Conservation (phyloP, 768 basidiomycete species). For the Gymnopilus dilepis region DNA sequence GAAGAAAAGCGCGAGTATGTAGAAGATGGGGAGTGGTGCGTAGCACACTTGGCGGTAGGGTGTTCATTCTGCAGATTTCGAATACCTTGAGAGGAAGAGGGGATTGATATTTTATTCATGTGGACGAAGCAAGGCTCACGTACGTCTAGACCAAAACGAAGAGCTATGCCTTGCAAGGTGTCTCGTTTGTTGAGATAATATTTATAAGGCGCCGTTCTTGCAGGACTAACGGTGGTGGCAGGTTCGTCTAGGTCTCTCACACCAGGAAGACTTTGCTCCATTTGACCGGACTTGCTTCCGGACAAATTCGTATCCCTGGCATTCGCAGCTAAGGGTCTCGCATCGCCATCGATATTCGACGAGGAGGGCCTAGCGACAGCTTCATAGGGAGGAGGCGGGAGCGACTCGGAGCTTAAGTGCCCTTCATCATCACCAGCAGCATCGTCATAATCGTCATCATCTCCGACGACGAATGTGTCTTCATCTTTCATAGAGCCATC, state of each 20-base stretch:
- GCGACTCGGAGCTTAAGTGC: neutral
- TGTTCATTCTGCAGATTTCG: conserved; percentile 68
- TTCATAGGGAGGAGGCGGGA: conserved; percentile 20
- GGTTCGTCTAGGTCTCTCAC: neutral
- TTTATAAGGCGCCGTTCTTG: conserved; percentile 31
- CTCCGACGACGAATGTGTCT: conserved; percentile 69
- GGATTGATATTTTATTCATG: conserved; percentile 4
- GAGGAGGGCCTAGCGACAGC: neutral
- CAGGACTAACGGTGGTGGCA: too few species aligned
- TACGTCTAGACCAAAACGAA: conserved; percentile 67
- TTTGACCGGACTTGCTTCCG: neutral
- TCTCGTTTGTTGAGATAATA: conserved; percentile 64
- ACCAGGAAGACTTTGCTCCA: neutral
- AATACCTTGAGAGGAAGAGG: conserved; percentile 47
- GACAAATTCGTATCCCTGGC: neutral
- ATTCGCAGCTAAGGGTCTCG: neutral
- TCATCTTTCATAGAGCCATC: conserved; percentile 64
- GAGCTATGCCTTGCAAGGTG: conserved; percentile 67
- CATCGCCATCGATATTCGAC: neutral
- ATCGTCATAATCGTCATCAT: conserved; percentile 55
- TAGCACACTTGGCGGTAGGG: conserved; percentile 66
- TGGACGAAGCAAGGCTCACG: conserved; percentile 30
- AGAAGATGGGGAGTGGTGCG: conserved; percentile 76
- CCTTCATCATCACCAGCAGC: conserved; percentile 6
- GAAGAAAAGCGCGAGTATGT: conserved; percentile 66